Percentiles rank a stretch among this genome's conserved stretches.
phyloP scores from a whole-genome alignment of 257 asterid species.

The Datura wrightii region DNA sequence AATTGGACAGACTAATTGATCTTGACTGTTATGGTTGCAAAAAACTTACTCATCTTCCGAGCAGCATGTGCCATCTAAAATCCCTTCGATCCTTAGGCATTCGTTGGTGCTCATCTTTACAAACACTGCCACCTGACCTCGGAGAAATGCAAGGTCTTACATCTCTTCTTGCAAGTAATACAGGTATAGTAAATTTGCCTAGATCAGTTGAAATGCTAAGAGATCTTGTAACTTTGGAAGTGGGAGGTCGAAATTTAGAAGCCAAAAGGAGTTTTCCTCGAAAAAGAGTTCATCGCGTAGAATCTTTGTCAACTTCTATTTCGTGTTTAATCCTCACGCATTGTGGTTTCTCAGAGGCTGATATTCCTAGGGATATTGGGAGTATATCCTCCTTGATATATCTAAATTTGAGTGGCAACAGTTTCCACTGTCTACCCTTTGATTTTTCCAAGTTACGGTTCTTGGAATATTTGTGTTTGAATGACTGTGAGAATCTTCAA shows the following conservation, averaged over 20 bases:
- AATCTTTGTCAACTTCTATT: background rate
- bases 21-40: background rate
- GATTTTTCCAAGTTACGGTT: background rate
- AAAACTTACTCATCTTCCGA: background rate
- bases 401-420: slow-evolving; percentile 3
- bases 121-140: background rate
- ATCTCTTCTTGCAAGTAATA: background rate
- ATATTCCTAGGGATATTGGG: background rate
- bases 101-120: background rate
- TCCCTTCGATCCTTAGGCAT: background rate
- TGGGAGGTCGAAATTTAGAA: background rate
- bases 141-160: background rate
- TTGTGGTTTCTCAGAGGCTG: background rate
- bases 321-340: background rate
- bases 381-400: background rate
- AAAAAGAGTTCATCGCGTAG: background rate
- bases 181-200: background rate
- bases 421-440: background rate
- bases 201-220: background rate
- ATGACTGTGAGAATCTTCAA: background rate
- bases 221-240: background rate
- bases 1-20: background rate
- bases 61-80: background rate
- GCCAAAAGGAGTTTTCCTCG: background rate
- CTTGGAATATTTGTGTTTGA: background rate